Evolutionary conservation across 805 yeast genomes (phyloP).

Genomic region (Nakazawaea ambrosiae): DNA sequence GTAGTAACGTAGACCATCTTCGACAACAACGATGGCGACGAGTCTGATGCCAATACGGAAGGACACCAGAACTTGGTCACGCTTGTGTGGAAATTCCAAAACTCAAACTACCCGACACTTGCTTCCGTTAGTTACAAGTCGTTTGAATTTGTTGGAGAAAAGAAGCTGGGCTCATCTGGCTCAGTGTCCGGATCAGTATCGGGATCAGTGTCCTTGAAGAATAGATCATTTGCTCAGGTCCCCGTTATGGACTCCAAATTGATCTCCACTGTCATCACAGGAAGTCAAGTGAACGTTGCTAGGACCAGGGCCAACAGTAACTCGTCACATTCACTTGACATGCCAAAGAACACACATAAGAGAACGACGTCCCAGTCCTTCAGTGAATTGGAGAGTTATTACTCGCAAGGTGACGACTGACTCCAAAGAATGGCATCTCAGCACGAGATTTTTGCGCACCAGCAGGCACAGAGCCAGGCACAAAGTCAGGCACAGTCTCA

Average conservation of each 20-base stretch:
- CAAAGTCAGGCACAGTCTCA: neutral
- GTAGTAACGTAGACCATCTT: conserved; percentile 4
- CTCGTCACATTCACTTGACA: neutral
- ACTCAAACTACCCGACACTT: neutral
- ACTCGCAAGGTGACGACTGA: neutral
- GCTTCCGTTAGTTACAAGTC: conserved; percentile 2
- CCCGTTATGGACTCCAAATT: conserved; percentile 8
- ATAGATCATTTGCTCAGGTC: neutral
- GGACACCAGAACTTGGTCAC: conserved; percentile 3
- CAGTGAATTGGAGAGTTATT: conserved; percentile 19
- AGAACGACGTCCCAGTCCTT: conserved; percentile 28
- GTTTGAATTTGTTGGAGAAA: neutral
- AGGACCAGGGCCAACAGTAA: too few species aligned
- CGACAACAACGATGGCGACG: neutral
- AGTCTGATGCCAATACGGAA: neutral
- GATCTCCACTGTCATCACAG: conserved; percentile 9
- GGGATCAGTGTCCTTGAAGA: too few species aligned
- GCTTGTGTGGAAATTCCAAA: conserved; percentile 5
- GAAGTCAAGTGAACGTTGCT: too few species aligned
- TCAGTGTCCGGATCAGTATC: too few species aligned
- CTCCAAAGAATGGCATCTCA: neutral
- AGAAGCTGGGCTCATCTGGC: neutral
- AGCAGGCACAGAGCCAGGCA: conserved; percentile 4
- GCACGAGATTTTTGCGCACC: neutral
- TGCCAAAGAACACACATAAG: conserved; percentile 16